Evolutionary conservation across 352 stramenopile species (phyloP).

Genomic region (Blastocystis sp.): DNA sequence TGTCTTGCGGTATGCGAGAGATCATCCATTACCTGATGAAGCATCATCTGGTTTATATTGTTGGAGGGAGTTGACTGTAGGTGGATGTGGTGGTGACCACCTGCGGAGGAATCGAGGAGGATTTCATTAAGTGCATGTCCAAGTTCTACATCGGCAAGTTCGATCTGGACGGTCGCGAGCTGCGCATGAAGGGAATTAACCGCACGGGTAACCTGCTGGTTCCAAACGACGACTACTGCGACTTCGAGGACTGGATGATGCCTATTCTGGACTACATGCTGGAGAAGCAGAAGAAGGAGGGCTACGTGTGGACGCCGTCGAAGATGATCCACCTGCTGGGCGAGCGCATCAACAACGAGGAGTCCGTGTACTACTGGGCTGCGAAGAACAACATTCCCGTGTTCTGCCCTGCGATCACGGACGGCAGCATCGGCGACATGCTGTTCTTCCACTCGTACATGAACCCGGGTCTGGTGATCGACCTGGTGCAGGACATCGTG

Average conservation of each 20-base stretch:
- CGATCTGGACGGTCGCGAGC: constrained; percentile 73
- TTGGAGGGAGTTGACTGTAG: background rate
- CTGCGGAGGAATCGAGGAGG: constrained; percentile 82
- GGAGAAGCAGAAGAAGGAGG: constrained; percentile 81
- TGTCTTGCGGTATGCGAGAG: constrained; percentile 92
- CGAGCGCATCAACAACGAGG: constrained; percentile 90
- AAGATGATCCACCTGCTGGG: constrained; percentile 87
- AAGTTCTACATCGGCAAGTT: constrained; percentile 96
- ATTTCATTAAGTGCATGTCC: constrained; percentile 99
- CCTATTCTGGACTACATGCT: constrained; percentile 93
- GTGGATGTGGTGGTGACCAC: constrained; percentile 90
- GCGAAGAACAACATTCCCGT: constrained; percentile 98
- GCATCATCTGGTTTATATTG: constrained; percentile 77
- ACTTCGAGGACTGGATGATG: constrained; percentile 83
- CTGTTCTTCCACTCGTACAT: constrained; percentile 99
- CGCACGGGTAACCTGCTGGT: constrained; percentile 98
- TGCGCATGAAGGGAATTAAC: constrained; percentile 91
- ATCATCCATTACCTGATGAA: constrained; percentile 90
- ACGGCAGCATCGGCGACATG: constrained; percentile 98
- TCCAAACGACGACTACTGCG: constrained; percentile 98
- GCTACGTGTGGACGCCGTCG: constrained; percentile 84
- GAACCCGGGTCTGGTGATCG: constrained; percentile 85
- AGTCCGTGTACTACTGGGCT: constrained; percentile 97
- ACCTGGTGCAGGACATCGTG: constrained; percentile 91
- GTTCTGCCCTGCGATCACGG: constrained; percentile 95